These are phyloP conservation scores for Peronospora tabacina DNA, from an alignment of 352 stramenopile species.

Conservation along the genomic window DNA sequence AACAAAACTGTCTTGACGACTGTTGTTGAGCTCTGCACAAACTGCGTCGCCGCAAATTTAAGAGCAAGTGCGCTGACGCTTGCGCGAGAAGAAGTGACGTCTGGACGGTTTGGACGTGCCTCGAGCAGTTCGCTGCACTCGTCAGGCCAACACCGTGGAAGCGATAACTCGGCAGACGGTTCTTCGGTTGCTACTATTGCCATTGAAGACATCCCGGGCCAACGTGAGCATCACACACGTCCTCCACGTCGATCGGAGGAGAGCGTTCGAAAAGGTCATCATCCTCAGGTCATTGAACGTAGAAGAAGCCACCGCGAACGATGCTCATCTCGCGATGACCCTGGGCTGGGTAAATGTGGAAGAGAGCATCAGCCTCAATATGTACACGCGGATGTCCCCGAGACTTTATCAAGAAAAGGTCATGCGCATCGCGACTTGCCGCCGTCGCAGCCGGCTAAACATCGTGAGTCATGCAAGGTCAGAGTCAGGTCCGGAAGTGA, in stretches of 20 bases:
- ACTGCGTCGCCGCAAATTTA: constrained; percentile 26
- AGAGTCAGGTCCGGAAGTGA: constrained; percentile 17
- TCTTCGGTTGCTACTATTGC: constrained; percentile 24
- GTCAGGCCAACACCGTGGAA: constrained; percentile 9
- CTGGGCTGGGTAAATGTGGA: constrained; percentile 1
- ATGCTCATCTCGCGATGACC: constrained; percentile 4
- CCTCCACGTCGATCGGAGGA: constrained; percentile 17
- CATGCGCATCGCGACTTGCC: constrained; percentile 9
- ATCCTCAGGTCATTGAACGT: constrained; percentile 4
- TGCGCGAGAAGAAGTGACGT: constrained; percentile 34
- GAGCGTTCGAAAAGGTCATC: constrained; percentile 9
- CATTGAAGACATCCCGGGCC: constrained; percentile 28
- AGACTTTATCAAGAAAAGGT: constrained; percentile 9
- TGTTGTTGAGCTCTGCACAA: constrained; percentile 33
- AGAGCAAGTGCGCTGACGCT: constrained; percentile 38
- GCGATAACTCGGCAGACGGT: constrained; percentile 8
- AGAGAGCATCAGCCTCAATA: constrained; percentile 6
- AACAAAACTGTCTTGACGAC: constrained; percentile 34
- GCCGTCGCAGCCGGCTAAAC: constrained; percentile 2
- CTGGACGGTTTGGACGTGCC: constrained; percentile 27
- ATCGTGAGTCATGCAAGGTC: constrained; percentile 11
- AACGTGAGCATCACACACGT: constrained; percentile 16
- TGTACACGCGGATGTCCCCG: constrained; percentile 3
- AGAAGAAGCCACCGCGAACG: constrained; percentile 14
- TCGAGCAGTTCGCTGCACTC: constrained; percentile 4